phyloP scores from a whole-genome alignment of 2,329 filamentous ascomycete species.

The Corynespora cassiicola region DNA sequence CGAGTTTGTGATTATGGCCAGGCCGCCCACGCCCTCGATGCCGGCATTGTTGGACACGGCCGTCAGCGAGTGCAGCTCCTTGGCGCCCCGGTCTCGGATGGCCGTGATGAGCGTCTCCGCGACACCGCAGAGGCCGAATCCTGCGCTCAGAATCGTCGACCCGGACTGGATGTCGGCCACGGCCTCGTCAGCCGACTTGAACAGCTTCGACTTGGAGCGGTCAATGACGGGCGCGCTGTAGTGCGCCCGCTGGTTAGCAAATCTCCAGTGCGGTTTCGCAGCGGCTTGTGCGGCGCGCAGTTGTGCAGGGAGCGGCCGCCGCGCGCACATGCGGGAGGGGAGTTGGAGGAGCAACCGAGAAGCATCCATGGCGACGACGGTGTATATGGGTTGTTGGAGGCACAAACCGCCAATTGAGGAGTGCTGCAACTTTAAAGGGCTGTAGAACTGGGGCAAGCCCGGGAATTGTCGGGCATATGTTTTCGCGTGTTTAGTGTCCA shows the following conservation, averaged over 20 bases:
- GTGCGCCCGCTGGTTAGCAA: constrained; percentile 28
- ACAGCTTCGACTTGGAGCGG: constrained; percentile 44
- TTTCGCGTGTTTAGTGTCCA: too few species aligned
- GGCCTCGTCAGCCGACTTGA: constrained; percentile 44
- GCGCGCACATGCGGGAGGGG: constrained; percentile 33
- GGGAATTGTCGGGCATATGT: too few species aligned
- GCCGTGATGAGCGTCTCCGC: constrained; percentile 48
- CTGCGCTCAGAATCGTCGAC: constrained; percentile 45
- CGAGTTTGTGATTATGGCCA: constrained; percentile 71
- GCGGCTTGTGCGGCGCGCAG: constrained; percentile 26
- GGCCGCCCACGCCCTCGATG: constrained; percentile 67
- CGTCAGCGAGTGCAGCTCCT: constrained; percentile 59
- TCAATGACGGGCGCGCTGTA: constrained; percentile 36
- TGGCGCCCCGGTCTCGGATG: constrained; percentile 35
- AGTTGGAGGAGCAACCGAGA: constrained; percentile 37
- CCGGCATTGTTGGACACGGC: constrained; percentile 85
- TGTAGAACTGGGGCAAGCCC: too few species aligned
- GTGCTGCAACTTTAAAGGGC: too few species aligned
- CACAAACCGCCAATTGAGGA: too few species aligned
- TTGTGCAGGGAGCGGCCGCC: constrained; percentile 33
- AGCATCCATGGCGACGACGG: constrained; percentile 35
- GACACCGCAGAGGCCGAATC: constrained; percentile 48
- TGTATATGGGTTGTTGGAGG: too few species aligned
- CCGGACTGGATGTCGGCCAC: constrained; percentile 45
- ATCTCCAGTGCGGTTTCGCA: constrained; percentile 25